These are phyloP conservation scores for Medicago lupulina DNA, from an alignment of 306 rosid genomes.

Conservation along the genomic window DNA sequence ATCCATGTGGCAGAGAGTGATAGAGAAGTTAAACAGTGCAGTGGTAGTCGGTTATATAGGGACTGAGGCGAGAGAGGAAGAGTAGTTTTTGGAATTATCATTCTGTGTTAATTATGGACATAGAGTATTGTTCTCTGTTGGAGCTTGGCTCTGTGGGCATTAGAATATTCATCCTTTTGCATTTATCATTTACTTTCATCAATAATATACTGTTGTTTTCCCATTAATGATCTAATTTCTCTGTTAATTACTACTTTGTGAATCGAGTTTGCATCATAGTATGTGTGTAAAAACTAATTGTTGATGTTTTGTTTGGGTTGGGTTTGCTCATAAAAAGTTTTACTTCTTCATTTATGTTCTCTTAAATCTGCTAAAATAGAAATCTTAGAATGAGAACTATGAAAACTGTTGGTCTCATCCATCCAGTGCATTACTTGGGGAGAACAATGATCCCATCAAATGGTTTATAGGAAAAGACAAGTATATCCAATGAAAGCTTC, in stretches of 20 bases:
- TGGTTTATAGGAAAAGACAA: conserved; percentile 22
- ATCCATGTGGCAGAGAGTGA: background rate
- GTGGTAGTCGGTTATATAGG: background rate
- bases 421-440: conserved; percentile 17
- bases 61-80: too few relatives aligned
- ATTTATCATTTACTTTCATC: too few relatives aligned
- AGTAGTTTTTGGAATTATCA: too few relatives aligned
- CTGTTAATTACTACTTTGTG: too few relatives aligned
- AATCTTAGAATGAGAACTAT: conserved; percentile 9
- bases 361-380: conserved; percentile 18
- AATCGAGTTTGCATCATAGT: too few relatives aligned
- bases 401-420: conserved; percentile 7
- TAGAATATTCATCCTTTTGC: too few relatives aligned
- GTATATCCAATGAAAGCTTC: conserved; percentile 14
- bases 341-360: background rate
- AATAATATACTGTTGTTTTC: too few relatives aligned
- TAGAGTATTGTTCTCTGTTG: too few relatives aligned
- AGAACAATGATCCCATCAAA: conserved; percentile 18
- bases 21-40: background rate
- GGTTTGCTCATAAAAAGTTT: background rate
- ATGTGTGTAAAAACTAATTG: conserved; percentile 10
- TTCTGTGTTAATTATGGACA: too few relatives aligned
- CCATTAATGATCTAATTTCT: too few relatives aligned
- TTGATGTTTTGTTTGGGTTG: conserved; percentile 25
- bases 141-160: too few relatives aligned